Base-by-base conservation (phyloP, 2,329 filamentous ascomycete genomes). In the Aspergillus novofumigatus region DNA sequence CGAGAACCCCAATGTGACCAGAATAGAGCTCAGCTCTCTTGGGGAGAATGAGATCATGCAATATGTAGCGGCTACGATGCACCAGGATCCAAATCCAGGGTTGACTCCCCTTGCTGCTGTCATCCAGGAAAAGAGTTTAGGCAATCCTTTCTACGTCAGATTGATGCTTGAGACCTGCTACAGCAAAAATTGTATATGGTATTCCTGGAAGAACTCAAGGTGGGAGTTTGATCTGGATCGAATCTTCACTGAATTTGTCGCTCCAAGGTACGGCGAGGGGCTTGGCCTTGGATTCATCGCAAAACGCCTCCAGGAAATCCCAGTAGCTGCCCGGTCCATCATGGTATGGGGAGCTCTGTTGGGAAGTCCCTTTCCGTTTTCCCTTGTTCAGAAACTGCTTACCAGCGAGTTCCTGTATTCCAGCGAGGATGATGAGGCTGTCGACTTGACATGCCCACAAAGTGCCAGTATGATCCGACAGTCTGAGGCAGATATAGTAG, bases 151-250 rank as follows among this genome's bases (percentile, higher is more conserved):
- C 67, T 95, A 94, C 67, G 89, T 96, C 72, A 83, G 91, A 55
- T 91, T 96, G 74, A 95, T 97, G 83, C 82, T 97, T 4, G 90
- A 90, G 67, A 88, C 89, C 3, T 95, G 91, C 70, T 87, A 96
- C 71, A 86, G 90, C 44, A 94, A 91, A 69, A 88, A 88, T 63
- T 96, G 90, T 71, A 89, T 97, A 51, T 96, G 87, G 84, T 97
- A 96, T 72, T 91, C 92, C 60, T 96, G 94, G 81, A 86, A 86
- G 64, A 85, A 88, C 62, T 90, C 86, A 49, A 82, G 83, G 49
- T 97, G 93, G 93, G 82, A 88, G 48, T 97, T 88, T 69, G 89
- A 95, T 67, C 77, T 97, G 10, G 92, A 97, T 72, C 86, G 84
- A 62, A 85, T 97, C 1, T 96, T 96, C 68, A 86, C 88, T 49